phyloP scores from a whole-genome alignment of 768 basidiomycete species.

The Mycena pura region DNA sequence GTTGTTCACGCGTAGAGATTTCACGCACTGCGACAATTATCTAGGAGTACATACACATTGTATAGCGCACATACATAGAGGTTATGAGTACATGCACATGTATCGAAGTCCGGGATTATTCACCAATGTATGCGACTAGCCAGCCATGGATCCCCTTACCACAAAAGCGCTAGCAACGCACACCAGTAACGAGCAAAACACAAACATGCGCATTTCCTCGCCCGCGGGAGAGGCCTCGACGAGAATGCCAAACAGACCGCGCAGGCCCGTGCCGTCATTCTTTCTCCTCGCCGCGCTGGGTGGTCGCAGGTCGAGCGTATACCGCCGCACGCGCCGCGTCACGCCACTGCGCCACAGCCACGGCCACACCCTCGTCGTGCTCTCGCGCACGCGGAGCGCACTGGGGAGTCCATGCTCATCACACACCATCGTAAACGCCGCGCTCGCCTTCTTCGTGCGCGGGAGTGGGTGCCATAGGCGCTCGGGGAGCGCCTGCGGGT shows the following conservation, averaged over 20 bases:
- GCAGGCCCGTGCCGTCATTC: constrained; percentile 48
- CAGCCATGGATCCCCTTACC: constrained; percentile 10
- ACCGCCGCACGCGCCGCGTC: constrained; percentile 44
- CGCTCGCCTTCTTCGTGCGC: constrained; percentile 52
- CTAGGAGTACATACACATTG: constrained; percentile 15
- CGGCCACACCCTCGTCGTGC: constrained; percentile 54
- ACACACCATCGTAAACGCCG: constrained; percentile 61
- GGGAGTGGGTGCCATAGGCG: constrained; percentile 50
- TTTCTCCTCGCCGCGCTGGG: constrained; percentile 42
- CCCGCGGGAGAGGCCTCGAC: constrained; percentile 68
- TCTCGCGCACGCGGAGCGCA: constrained; percentile 58
- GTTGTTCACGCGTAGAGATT: constrained; percentile 1
- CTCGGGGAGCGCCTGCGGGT: constrained; percentile 57
- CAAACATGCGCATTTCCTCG: constrained; percentile 68
- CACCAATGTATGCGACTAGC: too few species aligned
- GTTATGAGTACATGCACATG: not conserved
- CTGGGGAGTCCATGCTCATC: constrained; percentile 73
- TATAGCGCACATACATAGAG: constrained; percentile 3
- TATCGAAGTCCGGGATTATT: too few species aligned
- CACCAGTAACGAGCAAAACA: constrained; percentile 58
- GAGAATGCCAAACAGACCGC: constrained; percentile 51
- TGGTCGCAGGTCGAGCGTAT: constrained; percentile 49
- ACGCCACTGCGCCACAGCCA: constrained; percentile 58
- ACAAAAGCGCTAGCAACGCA: constrained; percentile 57
- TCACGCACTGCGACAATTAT: constrained; percentile 12